Conservation (phyloP, 1,284 basidiomycete species). For the Papiliotrema fonsecae region DNA sequence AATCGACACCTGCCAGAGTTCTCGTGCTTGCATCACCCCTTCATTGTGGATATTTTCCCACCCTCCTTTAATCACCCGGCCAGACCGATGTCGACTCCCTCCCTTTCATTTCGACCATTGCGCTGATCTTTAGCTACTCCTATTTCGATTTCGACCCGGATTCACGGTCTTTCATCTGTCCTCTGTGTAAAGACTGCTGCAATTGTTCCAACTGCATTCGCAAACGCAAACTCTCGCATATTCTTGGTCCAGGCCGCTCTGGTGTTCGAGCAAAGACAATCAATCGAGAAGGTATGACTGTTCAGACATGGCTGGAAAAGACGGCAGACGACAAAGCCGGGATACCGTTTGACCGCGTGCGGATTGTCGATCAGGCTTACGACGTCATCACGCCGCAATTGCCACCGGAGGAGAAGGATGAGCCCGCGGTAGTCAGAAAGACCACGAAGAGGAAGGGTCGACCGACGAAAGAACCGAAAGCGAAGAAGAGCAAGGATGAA, state of each 20-base stretch:
- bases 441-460: constrained; percentile 11
- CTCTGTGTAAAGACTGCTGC: constrained; percentile 38
- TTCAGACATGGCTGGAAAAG: constrained; percentile 27
- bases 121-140: constrained; percentile 26
- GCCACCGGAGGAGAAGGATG: constrained; percentile 9
- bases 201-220: constrained; percentile 38
- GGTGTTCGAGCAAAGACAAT: constrained; percentile 10
- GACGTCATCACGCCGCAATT: constrained; percentile 29
- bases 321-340: constrained; percentile 10
- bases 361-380: constrained; percentile 26
- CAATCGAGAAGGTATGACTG: constrained; percentile 12
- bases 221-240: constrained; percentile 29
- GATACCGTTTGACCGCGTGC: constrained; percentile 31
- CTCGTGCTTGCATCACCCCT: not conserved
- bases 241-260: constrained; percentile 13
- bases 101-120: not conserved
- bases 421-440: constrained; percentile 1
- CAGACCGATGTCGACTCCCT: not conserved
- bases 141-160: constrained; percentile 43
- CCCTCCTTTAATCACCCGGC: not conserved
- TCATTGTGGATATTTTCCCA: too few species aligned
- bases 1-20: not conserved
- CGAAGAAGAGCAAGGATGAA: constrained; percentile 5
- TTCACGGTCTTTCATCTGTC: constrained; percentile 41
- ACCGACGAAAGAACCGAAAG: constrained; percentile 3